Conservation (phyloP, 257 asterid species). For the Coffea eugenioides region DNA sequence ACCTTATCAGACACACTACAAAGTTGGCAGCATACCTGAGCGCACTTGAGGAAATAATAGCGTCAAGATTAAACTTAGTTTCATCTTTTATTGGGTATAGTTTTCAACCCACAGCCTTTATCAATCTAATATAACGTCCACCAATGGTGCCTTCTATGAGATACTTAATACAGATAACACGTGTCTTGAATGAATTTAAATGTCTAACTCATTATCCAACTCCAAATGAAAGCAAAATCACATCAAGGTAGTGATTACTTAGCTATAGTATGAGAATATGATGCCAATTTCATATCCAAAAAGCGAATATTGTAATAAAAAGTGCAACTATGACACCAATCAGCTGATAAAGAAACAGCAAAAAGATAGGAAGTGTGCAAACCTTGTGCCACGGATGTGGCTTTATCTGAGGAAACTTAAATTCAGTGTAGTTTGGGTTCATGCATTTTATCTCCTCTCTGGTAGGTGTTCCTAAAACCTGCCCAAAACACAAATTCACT, state of each 20-base stretch:
- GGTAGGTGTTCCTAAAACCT: constrained; percentile 99
- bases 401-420: constrained; percentile 94
- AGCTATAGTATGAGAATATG: too few species aligned
- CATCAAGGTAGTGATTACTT: too few species aligned
- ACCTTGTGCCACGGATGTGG: constrained; percentile 99
- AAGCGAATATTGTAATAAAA: too few species aligned
- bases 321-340: too few species aligned
- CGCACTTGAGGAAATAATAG: not conserved
- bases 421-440: constrained; percentile 92
- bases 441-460: constrained; percentile 97
- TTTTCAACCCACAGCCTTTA: too few species aligned
- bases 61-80: not conserved
- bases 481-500: constrained; percentile 19
- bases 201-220: too few species aligned
- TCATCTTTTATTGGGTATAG: not conserved
- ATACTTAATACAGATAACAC: too few species aligned
- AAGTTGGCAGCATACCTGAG: not conserved
- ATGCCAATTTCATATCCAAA: too few species aligned
- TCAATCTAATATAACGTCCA: too few species aligned
- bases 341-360: not conserved
- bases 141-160: too few species aligned
- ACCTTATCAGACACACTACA: not conserved
- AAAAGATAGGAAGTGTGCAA: not conserved
- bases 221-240: too few species aligned
- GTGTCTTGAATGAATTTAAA: too few species aligned